Base-by-base conservation (phyloP, 805 yeast species). In the Kodamaea jinghongensis region DNA sequence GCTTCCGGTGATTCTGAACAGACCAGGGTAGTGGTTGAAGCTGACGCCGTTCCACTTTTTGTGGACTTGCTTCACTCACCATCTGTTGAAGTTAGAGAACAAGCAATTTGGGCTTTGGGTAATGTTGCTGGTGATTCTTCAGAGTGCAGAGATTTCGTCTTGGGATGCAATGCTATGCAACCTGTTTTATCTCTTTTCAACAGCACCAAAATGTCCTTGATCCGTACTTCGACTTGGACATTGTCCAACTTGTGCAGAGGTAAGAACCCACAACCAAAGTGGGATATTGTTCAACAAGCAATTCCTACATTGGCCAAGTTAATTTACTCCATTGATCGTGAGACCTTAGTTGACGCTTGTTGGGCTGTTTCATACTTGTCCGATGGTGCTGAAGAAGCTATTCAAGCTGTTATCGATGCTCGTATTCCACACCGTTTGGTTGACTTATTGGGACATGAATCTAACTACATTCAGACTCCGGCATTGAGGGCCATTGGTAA, bases 101-200 rank as follows among this genome's bases (percentile, higher is more conserved):
- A 93, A 70, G 98, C 98, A 10, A 91, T 93, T 52, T 93, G 99
- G 99, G 98, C 99, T 20, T 73, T 93, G 50, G 99, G 99, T 67
- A 93, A 93, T 61, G 96, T 93, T 61, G 98, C 99, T 17, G 99
- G 99, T 64, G 99, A 93, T 62, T 87, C 96, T 11, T 77, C 96
- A 6, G 71, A 75, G 30, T 88, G 81, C 73, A 82, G 99, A 70
- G 98, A 93, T 68, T 83, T 76, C 54, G 98, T 93, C 32, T 73
- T 93, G 51, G 67, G 75, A 31, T 83, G 88, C 54, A 82, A 84
- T 48, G 97, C 97, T 16, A 85, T 93, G 85, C 82, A 78, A 47
- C 96, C 96, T 6, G 84, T 93, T 42, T 73, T 93, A 54, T 70
- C 78, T 7, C 70, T 93, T 46, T 85, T 93, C 67, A 78, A 79